Evolutionary conservation across 2,329 filamentous ascomycete species (phyloP).

Genomic region (Colletotrichum acutatum): DNA sequence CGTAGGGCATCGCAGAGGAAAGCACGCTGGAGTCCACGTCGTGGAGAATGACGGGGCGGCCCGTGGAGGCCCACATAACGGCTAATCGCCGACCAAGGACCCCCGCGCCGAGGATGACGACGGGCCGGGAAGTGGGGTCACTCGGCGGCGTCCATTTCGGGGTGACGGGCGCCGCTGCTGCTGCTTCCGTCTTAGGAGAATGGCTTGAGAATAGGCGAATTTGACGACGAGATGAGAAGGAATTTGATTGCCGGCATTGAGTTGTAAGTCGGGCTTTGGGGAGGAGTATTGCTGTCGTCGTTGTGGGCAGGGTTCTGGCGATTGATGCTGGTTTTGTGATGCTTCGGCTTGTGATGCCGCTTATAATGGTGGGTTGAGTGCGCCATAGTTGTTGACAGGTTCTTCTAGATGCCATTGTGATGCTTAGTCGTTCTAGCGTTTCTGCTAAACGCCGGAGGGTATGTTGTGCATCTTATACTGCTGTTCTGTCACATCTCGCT

Average conservation of each 20-base stretch:
- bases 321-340: not conserved
- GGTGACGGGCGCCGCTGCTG: not conserved
- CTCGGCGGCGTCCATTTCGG: constrained; percentile 40
- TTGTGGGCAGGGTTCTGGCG: not conserved
- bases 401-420: constrained; percentile 22
- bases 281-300: not conserved
- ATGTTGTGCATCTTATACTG: constrained; percentile 14
- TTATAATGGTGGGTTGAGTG: constrained; percentile 16
- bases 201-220: constrained; percentile 24
- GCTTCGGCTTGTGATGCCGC: constrained; percentile 1
- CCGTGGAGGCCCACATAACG: constrained; percentile 44
- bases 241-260: constrained; percentile 23
- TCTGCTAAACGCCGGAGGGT: not conserved
- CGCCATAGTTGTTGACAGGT: constrained; percentile 28
- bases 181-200: not conserved
- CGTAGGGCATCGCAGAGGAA: constrained; percentile 43
- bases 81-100: constrained; percentile 53
- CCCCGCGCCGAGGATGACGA: constrained; percentile 53
- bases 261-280: constrained; percentile 17
- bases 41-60: constrained; percentile 42
- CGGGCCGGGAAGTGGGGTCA: constrained; percentile 48
- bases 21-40: constrained; percentile 40
- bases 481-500: not conserved
- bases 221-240: constrained; percentile 10
- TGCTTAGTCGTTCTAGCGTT: not conserved